These are phyloP conservation scores for Zopfochytrium polystomum DNA, from an alignment of 371 early-diverging fungal species.

Conservation along the genomic window DNA sequence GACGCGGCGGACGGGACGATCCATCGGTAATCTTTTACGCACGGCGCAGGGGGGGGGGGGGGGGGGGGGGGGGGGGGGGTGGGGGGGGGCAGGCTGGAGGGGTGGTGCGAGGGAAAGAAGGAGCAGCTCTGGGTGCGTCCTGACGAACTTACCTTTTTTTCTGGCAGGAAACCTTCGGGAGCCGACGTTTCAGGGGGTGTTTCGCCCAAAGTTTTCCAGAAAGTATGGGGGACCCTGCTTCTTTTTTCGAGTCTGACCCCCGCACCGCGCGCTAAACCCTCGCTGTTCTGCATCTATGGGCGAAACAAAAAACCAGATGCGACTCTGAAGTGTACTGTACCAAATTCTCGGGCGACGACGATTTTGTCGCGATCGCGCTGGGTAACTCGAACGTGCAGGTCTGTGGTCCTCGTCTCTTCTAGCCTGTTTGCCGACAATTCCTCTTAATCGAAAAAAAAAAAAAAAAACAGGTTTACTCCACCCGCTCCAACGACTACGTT, in stretches of 20 bases:
- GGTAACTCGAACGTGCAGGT: conserved; percentile 40
- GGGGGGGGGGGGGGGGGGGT: too few relatives aligned
- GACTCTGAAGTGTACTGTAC: conserved; percentile 38
- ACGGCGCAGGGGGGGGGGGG: too few relatives aligned
- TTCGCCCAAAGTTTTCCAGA: conserved; percentile 21
- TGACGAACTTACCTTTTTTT: too few relatives aligned
- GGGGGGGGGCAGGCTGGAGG: too few relatives aligned
- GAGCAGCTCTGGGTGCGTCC: too few relatives aligned
- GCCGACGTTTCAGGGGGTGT: conserved; percentile 23
- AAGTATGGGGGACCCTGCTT: conserved; percentile 5
- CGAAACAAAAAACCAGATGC: conserved; percentile 18
- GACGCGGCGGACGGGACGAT: too few relatives aligned
- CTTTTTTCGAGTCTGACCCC: neutral
- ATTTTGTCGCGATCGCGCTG: conserved; percentile 35
- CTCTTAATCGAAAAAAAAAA: too few relatives aligned
- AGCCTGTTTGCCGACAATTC: too few relatives aligned
- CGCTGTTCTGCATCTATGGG: neutral
- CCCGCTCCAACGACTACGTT: conserved; percentile 29
- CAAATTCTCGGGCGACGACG: conserved; percentile 45
- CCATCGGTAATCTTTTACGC: too few relatives aligned
- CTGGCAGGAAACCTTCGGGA: too few relatives aligned
- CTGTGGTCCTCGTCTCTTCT: neutral
- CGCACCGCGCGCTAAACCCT: too few relatives aligned
- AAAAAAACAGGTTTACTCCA: conserved; percentile 35
- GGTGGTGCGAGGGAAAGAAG: too few relatives aligned